These are phyloP conservation scores for Leccinum subspadiceum DNA, from an alignment of 1,284 basidiomycete genomes.

Conservation along the genomic window DNA sequence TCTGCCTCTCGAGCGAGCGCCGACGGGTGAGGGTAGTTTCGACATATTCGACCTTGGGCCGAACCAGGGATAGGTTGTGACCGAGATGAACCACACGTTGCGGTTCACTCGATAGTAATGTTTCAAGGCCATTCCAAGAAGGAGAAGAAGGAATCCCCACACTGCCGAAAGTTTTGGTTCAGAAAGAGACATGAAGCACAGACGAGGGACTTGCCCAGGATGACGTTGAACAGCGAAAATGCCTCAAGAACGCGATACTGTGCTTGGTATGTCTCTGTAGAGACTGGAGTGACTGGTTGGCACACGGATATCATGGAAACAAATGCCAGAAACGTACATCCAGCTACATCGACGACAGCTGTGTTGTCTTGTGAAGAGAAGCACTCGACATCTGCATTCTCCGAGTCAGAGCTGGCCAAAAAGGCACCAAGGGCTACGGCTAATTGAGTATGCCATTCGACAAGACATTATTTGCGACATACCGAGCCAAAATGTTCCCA, in stretches of 20 bases:
- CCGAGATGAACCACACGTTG: slow-evolving; percentile 72
- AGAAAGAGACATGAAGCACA: slow-evolving; percentile 12
- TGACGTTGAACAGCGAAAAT: slow-evolving; percentile 74
- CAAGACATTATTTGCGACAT: slow-evolving; percentile 27
- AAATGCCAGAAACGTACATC: slow-evolving; percentile 48
- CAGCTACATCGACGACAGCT: slow-evolving; percentile 52
- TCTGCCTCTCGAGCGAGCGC: slow-evolving; percentile 35
- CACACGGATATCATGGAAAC: not conserved
- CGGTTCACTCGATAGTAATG: slow-evolving; percentile 63
- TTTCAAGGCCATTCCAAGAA: slow-evolving; percentile 63
- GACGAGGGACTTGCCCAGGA: slow-evolving; percentile 50
- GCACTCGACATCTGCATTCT: slow-evolving; percentile 78
- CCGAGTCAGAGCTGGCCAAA: slow-evolving; percentile 67
- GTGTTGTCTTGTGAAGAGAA: slow-evolving; percentile 55
- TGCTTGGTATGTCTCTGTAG: slow-evolving; percentile 73
- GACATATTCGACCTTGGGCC: slow-evolving; percentile 40
- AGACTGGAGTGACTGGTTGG: slow-evolving; percentile 38
- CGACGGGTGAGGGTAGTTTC: slow-evolving; percentile 33
- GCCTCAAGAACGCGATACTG: slow-evolving; percentile 78
- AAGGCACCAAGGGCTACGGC: slow-evolving; percentile 66
- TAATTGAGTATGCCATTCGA: slow-evolving; percentile 17
- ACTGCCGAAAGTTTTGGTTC: slow-evolving; percentile 41
- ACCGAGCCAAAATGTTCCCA: slow-evolving; percentile 80
- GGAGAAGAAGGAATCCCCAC: slow-evolving; percentile 55
- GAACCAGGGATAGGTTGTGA: slow-evolving; percentile 73